Conservation (phyloP, 164 flowering plant species). For the Stephania yunnanensis region DNA sequence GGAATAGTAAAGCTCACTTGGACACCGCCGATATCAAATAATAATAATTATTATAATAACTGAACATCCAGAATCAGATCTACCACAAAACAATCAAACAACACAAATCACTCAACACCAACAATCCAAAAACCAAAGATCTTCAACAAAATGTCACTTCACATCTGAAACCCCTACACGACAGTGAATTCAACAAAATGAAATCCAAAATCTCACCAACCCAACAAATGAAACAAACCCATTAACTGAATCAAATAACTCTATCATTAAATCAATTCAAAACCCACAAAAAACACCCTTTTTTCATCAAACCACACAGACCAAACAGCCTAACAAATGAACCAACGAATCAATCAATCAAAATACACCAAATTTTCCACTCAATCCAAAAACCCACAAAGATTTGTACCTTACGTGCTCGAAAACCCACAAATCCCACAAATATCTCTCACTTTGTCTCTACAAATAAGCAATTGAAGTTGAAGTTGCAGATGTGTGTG, state of each 20-base stretch:
- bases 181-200: constrained; percentile 1
- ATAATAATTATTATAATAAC: not conserved
- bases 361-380: not conserved
- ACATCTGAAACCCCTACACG: not conserved
- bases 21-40: too few species aligned
- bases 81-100: not conserved
- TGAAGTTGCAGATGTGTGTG: too few species aligned
- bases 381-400: not conserved
- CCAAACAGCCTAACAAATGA: too few species aligned
- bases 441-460: not conserved
- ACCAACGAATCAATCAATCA: too few species aligned
- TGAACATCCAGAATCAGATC: not conserved
- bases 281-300: not conserved
- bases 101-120: not conserved
- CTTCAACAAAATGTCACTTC: constrained; percentile 1
- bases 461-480: too few species aligned
- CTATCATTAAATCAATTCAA: not conserved
- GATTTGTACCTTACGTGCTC: not conserved
- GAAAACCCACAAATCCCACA: not conserved
- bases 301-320: not conserved
- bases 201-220: not conserved
- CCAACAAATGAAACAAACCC: not conserved
- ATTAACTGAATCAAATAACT: not conserved
- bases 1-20: too few species aligned
- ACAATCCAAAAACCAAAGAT: not conserved